Evolutionary conservation across 2,329 filamentous ascomycete genomes (phyloP).

Genomic region (Sclerotinia spermophila): DNA sequence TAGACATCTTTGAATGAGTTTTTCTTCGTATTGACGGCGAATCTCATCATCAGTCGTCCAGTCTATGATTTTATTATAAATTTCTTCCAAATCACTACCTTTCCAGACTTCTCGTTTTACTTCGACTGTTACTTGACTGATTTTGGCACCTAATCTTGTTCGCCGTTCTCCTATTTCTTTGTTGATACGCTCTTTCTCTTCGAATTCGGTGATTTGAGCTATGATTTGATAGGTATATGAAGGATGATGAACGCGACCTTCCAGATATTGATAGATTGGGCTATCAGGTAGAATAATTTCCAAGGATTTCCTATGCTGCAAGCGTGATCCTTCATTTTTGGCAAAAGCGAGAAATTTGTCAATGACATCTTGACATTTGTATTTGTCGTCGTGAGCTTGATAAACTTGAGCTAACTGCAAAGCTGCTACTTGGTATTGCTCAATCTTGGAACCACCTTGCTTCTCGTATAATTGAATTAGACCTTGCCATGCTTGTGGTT

Average conservation of each 20-base stretch:
- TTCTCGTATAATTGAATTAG: constrained; percentile 82
- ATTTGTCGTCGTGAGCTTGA: constrained; percentile 59
- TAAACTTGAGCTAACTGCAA: constrained; percentile 73
- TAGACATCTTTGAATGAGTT: constrained; percentile 75
- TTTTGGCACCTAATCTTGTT: constrained; percentile 78
- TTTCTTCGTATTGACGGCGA: constrained; percentile 84
- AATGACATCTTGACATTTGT: constrained; percentile 63
- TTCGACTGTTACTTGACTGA: constrained; percentile 78
- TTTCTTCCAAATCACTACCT: constrained; percentile 70
- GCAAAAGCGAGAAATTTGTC: constrained; percentile 77
- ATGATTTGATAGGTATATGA: constrained; percentile 77
- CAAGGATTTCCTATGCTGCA: constrained; percentile 73
- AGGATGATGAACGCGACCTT: constrained; percentile 78
- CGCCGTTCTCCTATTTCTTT: constrained; percentile 83
- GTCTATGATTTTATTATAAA: constrained; percentile 82
- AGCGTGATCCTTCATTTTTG: constrained; percentile 65
- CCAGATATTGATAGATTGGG: constrained; percentile 74
- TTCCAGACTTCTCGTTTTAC: constrained; percentile 82
- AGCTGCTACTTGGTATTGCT: constrained; percentile 70
- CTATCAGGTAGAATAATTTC: constrained; percentile 74
- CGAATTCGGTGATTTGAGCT: constrained; percentile 76
- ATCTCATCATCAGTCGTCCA: constrained; percentile 87
- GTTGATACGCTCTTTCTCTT: constrained; percentile 88
- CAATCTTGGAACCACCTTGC: constrained; percentile 64
- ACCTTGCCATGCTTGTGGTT: constrained; percentile 88